Evolutionary conservation across 495 filamentous ascomycete genomes (phyloP).

Genomic region (Hypoxylon trugodes): DNA sequence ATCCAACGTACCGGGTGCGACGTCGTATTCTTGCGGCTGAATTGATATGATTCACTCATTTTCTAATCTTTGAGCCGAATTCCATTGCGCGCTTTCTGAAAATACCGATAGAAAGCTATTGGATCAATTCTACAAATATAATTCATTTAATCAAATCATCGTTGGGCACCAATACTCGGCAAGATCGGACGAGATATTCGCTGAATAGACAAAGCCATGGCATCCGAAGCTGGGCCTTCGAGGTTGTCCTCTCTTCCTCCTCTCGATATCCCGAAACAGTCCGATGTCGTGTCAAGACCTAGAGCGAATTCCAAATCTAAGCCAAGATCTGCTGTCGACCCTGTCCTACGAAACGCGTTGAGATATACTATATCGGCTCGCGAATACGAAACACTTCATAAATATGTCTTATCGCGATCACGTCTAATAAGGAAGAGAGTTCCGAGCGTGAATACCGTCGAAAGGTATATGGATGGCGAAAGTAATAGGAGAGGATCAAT

Average conservation of each 20-base stretch:
- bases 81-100: neutral
- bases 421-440: slow-evolving; percentile 66
- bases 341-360: slow-evolving; percentile 77
- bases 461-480: slow-evolving; percentile 55
- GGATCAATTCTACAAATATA: neutral
- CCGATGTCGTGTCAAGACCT: slow-evolving; percentile 25
- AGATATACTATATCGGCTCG: slow-evolving; percentile 83
- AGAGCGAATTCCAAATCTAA: slow-evolving; percentile 39
- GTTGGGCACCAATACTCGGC: slow-evolving; percentile 21
- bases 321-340: slow-evolving; percentile 59
- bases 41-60: slow-evolving; percentile 19
- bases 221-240: slow-evolving; percentile 41
- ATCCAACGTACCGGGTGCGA: slow-evolving; percentile 8
- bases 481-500: slow-evolving; percentile 12
- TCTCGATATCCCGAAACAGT: slow-evolving; percentile 29
- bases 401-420: slow-evolving; percentile 75
- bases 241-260: slow-evolving; percentile 30
- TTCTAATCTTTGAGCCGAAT: neutral
- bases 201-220: slow-evolving; percentile 35
- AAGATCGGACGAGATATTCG: neutral
- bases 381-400: slow-evolving; percentile 85
- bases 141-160: neutral
- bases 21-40: slow-evolving; percentile 32
- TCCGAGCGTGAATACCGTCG: slow-evolving; percentile 60
- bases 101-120: neutral